Evolutionary conservation across 192 early-diverging fungal species (phyloP), one percentile per base, ranked within the genome.

Genomic region (Mortierella claussenii): DNA sequence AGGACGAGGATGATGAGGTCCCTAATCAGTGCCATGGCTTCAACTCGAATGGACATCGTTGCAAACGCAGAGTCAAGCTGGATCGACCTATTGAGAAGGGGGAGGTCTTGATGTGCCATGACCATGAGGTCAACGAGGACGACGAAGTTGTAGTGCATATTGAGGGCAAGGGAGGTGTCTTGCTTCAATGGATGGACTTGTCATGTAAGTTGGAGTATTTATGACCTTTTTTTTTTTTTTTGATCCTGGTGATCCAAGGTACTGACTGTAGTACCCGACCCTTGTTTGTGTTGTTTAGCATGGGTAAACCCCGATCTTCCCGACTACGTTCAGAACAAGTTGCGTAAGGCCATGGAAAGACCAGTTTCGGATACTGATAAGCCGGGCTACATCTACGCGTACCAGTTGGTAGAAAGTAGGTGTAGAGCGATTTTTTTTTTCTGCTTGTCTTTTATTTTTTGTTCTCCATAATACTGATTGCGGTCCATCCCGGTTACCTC

Each of bases 381-480:
- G 34, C 65, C 83, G 5, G 83, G 83, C 17, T 82, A 79, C 40
- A 85, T 85, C 21, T 85, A 85, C 27, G 75, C 69, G 12, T 85
- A 85, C 52, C 66, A 73, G 32, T 54, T 85, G 9, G 24, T 68
- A 20, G 80, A 78, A 36, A 67, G 80, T 81, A 81, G 23, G 58
- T 52, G 23, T 32, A 0, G 26, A 17, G 9, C 7, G 42, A 33
- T 20, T 37, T 45, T 55, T 32, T 32, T 27, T 50, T 37, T 10
- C 26, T 44, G 20, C 20, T 43, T 36, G 10, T 23, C 8, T 20
- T 69, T 18, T 40, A 37, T 15, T 49, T 18, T n/a, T 30, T 9
- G 43, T 2, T 40, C 47, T 4, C 11, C 27, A 24, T 6, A 61
- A 18, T 21, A 32, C n/a, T n/a, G n/a, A 34, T 11, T 17, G 11